Percentiles rank a stretch among this genome's conserved stretches.
Conservation (phyloP, 495 filamentous ascomycete genomes). For the Talaromyces borbonicus region DNA sequence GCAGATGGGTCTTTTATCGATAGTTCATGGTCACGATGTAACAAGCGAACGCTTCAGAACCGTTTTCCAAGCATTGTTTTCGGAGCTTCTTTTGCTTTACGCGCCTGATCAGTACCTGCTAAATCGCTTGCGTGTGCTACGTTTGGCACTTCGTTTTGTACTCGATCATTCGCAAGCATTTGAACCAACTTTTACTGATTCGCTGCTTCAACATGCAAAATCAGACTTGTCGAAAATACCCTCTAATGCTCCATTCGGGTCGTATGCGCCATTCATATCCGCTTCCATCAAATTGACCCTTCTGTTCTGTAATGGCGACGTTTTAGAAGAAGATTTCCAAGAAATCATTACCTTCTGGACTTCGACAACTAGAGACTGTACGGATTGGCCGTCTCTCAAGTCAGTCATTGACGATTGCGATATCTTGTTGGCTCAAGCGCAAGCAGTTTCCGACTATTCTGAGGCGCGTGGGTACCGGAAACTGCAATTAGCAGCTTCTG, state of each 20-base stretch:
- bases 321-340: conserved; percentile 39
- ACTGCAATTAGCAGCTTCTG: conserved; percentile 36
- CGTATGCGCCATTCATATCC: conserved; percentile 47
- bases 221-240: conserved; percentile 25
- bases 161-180: conserved; percentile 27
- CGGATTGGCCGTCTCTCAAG: conserved; percentile 41
- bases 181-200: conserved; percentile 19
- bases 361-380: conserved; percentile 26
- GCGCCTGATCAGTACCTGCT: conserved; percentile 27
- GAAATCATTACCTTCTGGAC: conserved; percentile 29
- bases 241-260: conserved; percentile 44
- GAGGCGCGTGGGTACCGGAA: conserved; percentile 60
- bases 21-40: conserved; percentile 19
- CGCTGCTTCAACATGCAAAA: conserved; percentile 27
- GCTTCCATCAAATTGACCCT: conserved; percentile 44
- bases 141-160: conserved; percentile 30
- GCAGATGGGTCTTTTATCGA: conserved; percentile 37
- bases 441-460: conserved; percentile 64
- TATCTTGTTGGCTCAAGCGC: conserved; percentile 51
- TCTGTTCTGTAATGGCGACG: conserved; percentile 42
- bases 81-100: conserved; percentile 34
- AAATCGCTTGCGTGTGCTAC: conserved; percentile 35
- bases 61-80: conserved; percentile 20
- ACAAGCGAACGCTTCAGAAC: conserved; percentile 25
- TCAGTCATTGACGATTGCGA: conserved; percentile 50